These are phyloP conservation scores for Ustilago bromivora DNA, from an alignment of 1,284 basidiomycete species.

Conservation along the genomic window DNA sequence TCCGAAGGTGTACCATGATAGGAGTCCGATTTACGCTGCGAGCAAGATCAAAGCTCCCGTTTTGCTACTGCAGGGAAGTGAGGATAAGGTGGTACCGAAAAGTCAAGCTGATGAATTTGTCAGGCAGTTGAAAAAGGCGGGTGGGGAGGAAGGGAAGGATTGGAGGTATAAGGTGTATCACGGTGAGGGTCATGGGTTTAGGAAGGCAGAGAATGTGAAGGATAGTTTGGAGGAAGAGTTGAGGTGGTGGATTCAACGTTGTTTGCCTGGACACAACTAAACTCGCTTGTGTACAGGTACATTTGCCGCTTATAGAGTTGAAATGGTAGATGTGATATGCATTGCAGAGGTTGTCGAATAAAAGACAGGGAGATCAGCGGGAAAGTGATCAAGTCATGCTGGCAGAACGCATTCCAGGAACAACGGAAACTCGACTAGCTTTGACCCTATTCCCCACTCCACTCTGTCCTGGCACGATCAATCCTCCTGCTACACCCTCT, in stretches of 20 bases:
- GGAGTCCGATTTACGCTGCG: slow-evolving; percentile 74
- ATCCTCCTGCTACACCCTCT: background rate
- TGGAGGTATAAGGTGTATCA: slow-evolving; percentile 55
- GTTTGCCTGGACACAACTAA: background rate
- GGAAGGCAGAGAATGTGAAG: slow-evolving; percentile 32
- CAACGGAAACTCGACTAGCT: slow-evolving; percentile 21
- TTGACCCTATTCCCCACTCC: slow-evolving; percentile 34
- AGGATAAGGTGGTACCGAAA: slow-evolving; percentile 75
- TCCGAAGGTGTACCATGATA: slow-evolving; percentile 73
- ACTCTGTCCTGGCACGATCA: slow-evolving; percentile 19
- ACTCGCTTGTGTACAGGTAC: too few species aligned
- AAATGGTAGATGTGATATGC: background rate
- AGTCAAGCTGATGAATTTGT: slow-evolving; percentile 73
- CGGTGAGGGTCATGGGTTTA: slow-evolving; percentile 59
- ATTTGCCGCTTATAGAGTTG: too few species aligned
- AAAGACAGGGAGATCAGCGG: slow-evolving; percentile 1
- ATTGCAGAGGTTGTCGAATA: background rate
- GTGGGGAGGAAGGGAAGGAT: slow-evolving; percentile 17
- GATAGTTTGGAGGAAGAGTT: slow-evolving; percentile 38
- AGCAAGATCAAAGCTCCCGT: slow-evolving; percentile 74
- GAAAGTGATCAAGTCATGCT: slow-evolving; percentile 4
- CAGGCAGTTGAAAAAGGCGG: slow-evolving; percentile 30
- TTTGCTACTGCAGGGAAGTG: slow-evolving; percentile 74
- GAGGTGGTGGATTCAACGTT: slow-evolving; percentile 23
- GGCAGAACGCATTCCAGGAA: slow-evolving; percentile 4